Conservation (phyloP, 495 filamentous ascomycete genomes). For the Xylaria flabelliformis region DNA sequence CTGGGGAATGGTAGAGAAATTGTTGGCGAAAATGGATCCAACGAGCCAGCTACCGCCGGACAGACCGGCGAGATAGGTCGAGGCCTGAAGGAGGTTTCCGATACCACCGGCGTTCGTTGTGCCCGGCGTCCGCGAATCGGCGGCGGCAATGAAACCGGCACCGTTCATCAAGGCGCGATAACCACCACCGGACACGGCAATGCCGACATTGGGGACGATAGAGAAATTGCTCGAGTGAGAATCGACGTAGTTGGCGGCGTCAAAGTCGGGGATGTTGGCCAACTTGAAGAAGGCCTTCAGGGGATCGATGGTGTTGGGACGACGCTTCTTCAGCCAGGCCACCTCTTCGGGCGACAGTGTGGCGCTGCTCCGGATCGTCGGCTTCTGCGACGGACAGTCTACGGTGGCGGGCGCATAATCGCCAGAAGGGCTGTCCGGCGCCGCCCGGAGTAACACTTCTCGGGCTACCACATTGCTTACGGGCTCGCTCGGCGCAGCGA, state of each 20-base stretch:
- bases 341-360: conserved; percentile 70
- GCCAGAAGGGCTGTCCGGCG: conserved; percentile 62
- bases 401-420: conserved; percentile 62
- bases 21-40: conserved; percentile 85
- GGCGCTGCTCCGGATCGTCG: conserved; percentile 58
- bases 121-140: conserved; percentile 76
- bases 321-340: conserved; percentile 64
- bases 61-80: conserved; percentile 85
- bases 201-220: conserved; percentile 69
- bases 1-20: conserved; percentile 76
- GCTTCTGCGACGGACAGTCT: conserved; percentile 56
- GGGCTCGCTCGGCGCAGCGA: conserved; percentile 31
- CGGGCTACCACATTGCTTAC: conserved; percentile 13
- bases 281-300: conserved; percentile 75
- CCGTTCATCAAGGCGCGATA: conserved; percentile 90
- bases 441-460: conserved; percentile 43
- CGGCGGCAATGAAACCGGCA: conserved; percentile 85
- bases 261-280: conserved; percentile 76
- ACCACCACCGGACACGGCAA: conserved; percentile 72
- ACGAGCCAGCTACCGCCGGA: conserved; percentile 91
- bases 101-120: conserved; percentile 71
- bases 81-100: conserved; percentile 82
- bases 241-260: conserved; percentile 71
- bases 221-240: conserved; percentile 62
- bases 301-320: conserved; percentile 65